Percentiles rank a stretch among this genome's conserved stretches.
phyloP scores from a whole-genome alignment of 108 stramenopile genomes.

The Pseudonitzschia multistriata region DNA sequence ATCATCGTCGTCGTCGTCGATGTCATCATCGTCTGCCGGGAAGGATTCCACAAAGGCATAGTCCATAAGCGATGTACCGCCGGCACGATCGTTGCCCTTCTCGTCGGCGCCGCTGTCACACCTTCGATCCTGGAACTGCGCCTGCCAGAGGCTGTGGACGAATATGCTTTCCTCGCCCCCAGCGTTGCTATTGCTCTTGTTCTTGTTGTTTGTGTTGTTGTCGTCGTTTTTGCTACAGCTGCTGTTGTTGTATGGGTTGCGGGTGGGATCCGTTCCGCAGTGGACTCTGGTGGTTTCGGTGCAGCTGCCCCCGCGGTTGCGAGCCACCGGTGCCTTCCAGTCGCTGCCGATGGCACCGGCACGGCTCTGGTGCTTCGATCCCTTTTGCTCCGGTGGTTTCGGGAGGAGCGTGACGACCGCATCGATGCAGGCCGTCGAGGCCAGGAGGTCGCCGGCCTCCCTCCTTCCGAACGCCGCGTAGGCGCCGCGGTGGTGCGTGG shows the following conservation, averaged over 20 bases:
- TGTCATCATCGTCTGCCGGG: too few relatives aligned
- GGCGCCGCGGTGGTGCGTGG: neutral
- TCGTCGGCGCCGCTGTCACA: neutral
- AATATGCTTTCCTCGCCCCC: neutral
- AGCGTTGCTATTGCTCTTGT: neutral
- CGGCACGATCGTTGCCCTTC: neutral
- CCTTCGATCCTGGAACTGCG: neutral
- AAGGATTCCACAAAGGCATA: conserved; percentile 17
- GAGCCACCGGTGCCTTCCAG: neutral
- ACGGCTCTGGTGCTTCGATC: neutral
- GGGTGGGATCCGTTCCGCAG: neutral
- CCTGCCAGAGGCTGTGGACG: conserved; percentile 11
- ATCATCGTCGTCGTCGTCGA: too few relatives aligned
- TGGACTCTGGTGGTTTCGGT: neutral
- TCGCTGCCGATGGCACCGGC: neutral
- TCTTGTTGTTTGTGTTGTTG: neutral
- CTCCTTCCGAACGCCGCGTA: neutral
- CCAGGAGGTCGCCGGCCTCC: conserved; percentile 2
- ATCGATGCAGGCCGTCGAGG: neutral
- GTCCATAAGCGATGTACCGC: neutral
- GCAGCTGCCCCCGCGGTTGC: neutral
- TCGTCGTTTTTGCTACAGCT: neutral
- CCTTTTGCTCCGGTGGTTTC: neutral
- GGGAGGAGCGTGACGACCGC: conserved; percentile 11
- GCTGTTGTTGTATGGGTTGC: neutral